Base-by-base conservation (phyloP, 345 rosid species). In the thale cress (Arabidopsis thaliana) region DNA sequence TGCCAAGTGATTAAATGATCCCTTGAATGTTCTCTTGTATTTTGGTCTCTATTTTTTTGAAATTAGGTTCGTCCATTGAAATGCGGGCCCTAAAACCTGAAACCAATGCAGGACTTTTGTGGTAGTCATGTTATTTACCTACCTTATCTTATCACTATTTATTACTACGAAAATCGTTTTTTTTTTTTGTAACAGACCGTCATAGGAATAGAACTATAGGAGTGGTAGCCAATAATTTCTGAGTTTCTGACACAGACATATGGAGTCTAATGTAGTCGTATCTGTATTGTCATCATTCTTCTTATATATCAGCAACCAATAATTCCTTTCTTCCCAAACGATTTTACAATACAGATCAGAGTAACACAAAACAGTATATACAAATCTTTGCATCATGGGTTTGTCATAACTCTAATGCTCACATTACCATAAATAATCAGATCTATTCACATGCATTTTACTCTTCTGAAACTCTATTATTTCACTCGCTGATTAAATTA, bases 361-460 rank as follows among this genome's bases (percentile, higher is more conserved):
- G 59, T 74, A 66, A 28, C 67, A 68, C 34, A 23, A 52, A 32
- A 63, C 32, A 63, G 64, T 73, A 16, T 46, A 44, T 64, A 56
- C 64, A 51, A 44, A 23, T 44, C 52, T 62, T 69, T 76, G 62
- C 79, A 61, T 68, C 67, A 59, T 50, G 55, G 48, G 52, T 76
- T 61, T 51, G 11, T 41, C 56, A 60, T n/a, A 10, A 61, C 73
- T 67, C 79, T 24, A 74, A 25, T 14, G 55, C 36, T 48, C 25
- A 36, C 56, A 76, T 20, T 69, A 59, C 63, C 63, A 75, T 68
- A 68, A 41, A 23, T 59, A 68, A 67, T 60, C 28, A 60, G 71
- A 45, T 44, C 59, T 76, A 76, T 69, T 76, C 51, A 69, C 71
- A 62, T 62, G 75, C 75, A 45, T 37, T 48, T 24, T 42, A 7